A percentile compares a stretch with the other conserved stretches of the same genome.
Evolutionary conservation across 345 rosid species (phyloP).

Genomic region (Crucihimalaya himalaica): DNA sequence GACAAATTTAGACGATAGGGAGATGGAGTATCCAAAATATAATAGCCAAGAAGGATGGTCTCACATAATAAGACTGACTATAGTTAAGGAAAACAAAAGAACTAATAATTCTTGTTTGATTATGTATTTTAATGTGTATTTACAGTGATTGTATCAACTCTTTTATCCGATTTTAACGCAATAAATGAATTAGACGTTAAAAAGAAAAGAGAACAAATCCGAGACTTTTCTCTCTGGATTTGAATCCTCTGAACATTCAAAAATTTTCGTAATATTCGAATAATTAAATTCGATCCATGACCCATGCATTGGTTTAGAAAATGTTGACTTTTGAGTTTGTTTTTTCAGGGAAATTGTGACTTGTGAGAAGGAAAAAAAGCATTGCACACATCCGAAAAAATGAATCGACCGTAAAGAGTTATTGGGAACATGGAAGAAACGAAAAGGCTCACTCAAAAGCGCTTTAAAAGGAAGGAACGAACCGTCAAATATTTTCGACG

Average conservation of each 20-base stretch:
- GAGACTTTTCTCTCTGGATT: not conserved
- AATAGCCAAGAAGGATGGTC: not conserved
- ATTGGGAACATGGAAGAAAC: not conserved
- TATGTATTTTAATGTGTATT: not conserved
- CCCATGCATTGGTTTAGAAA: not conserved
- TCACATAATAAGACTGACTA: not conserved
- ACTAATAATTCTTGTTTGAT: not conserved
- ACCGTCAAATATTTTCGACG: not conserved
- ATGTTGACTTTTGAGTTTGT: not conserved
- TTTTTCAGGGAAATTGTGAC: not conserved
- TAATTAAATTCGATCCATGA: too few species aligned
- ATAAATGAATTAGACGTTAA: not conserved
- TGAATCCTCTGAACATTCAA: not conserved
- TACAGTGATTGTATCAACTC: not conserved
- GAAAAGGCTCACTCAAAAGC: conserved; percentile 18
- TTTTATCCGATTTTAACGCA: not conserved
- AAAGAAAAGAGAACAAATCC: not conserved
- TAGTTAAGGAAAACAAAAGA: not conserved
- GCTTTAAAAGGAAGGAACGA: conserved; percentile 1
- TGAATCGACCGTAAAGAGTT: not conserved
- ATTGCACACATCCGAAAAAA: not conserved
- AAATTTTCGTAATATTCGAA: not conserved
- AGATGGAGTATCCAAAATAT: not conserved
- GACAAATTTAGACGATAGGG: not conserved
- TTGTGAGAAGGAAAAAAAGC: not conserved